Conservation (phyloP, 2,329 filamentous ascomycete genomes). For the Metarhizium anisopliae region DNA sequence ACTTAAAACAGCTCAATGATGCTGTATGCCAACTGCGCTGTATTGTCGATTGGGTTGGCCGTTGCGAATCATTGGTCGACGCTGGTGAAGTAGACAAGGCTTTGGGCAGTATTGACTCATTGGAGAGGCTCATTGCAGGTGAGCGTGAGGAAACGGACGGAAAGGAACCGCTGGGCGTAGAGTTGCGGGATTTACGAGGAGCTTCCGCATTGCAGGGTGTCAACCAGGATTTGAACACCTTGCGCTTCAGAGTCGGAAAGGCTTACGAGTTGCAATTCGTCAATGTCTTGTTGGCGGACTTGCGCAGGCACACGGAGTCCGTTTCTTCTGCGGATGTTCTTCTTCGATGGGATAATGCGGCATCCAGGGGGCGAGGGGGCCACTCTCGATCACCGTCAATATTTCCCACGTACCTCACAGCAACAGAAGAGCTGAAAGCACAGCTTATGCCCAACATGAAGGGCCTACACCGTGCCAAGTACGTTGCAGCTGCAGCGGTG, state of each 20-base stretch:
- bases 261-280: constrained; percentile 78
- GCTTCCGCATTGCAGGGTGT: constrained; percentile 75
- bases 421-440: constrained; percentile 60
- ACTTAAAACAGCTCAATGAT: constrained; percentile 71
- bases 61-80: constrained; percentile 75
- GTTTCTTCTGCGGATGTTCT: constrained; percentile 67
- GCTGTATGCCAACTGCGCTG: constrained; percentile 75
- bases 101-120: constrained; percentile 63
- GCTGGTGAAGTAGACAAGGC: constrained; percentile 75
- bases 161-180: constrained; percentile 19
- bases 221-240: constrained; percentile 62
- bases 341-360: constrained; percentile 74
- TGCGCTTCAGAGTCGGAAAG: constrained; percentile 76
- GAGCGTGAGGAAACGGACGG: constrained; percentile 37
- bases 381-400: constrained; percentile 58
- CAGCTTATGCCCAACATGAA: constrained; percentile 62
- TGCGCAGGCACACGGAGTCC: constrained; percentile 69
- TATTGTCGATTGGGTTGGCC: constrained; percentile 65
- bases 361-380: constrained; percentile 59
- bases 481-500: constrained; percentile 72
- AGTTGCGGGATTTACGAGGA: constrained; percentile 60
- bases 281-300: constrained; percentile 65
- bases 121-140: constrained; percentile 76
- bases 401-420: constrained; percentile 70
- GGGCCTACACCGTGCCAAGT: constrained; percentile 72